Conservation (phyloP, 2,329 filamentous ascomycete genomes). For the Hymenoscyphus fructigenus region DNA sequence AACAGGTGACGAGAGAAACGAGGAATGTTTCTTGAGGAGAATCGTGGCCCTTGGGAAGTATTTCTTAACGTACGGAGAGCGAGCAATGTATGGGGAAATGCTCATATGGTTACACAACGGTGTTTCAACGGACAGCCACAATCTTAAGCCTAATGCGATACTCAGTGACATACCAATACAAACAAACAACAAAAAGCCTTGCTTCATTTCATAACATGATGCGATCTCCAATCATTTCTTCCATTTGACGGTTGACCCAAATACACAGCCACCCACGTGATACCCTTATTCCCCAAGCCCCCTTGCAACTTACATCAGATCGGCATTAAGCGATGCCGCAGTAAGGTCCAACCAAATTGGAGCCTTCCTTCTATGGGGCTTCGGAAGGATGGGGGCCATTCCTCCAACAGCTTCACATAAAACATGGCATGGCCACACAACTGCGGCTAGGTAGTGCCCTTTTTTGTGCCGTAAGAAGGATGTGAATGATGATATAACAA, state of each 20-base stretch:
- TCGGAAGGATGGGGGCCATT: background rate
- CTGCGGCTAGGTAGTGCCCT: background rate
- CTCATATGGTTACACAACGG: background rate
- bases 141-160: background rate
- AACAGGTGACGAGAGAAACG: background rate
- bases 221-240: background rate
- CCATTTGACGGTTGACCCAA: background rate
- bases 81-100: background rate
- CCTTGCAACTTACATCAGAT: background rate
- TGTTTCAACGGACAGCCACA: background rate
- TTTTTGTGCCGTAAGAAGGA: background rate
- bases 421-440: conserved; percentile 6
- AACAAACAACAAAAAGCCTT: background rate
- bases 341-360: background rate
- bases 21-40: background rate
- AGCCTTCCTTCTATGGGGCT: background rate
- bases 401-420: background rate
- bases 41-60: background rate
- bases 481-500: background rate
- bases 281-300: background rate
- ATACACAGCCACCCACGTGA: background rate
- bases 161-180: background rate
- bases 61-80: background rate
- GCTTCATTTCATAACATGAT: background rate
- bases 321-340: conserved; percentile 1